Evolutionary conservation across 164 flowering plant genomes (phyloP).

Genomic region (Brasenia schreberi): DNA sequence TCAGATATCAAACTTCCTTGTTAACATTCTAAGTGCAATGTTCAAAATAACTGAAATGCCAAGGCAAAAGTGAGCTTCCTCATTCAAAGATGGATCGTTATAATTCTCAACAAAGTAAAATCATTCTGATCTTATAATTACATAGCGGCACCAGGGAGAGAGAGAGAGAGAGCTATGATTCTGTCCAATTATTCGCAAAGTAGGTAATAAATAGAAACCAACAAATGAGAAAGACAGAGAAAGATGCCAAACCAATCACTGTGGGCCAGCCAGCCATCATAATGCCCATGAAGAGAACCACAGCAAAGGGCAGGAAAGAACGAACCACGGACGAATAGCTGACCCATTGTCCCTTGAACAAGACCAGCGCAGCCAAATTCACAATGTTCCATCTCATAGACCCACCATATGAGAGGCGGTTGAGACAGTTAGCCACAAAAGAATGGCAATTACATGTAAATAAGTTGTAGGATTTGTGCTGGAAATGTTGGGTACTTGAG

Average conservation of each 20-base stretch:
- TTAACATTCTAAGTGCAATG: too few relatives aligned
- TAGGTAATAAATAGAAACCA: conserved; percentile 84
- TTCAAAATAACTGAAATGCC: too few relatives aligned
- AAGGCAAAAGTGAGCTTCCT: too few relatives aligned
- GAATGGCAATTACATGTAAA: conserved; percentile 97
- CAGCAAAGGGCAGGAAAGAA: conserved; percentile 51
- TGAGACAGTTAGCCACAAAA: conserved; percentile 74
- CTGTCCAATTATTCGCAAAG: conserved; percentile 57
- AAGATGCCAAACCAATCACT: conserved; percentile 33
- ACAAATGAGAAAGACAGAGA: conserved; percentile 39
- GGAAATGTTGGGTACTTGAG: conserved; percentile 76
- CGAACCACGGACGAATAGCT: conserved; percentile 29
- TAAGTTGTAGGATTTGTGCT: conserved; percentile 69
- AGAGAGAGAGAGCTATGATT: conserved; percentile 15
- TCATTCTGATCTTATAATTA: too few relatives aligned
- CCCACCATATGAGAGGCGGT: conserved; percentile 44
- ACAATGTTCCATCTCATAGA: conserved; percentile 83
- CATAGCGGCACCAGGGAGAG: too few relatives aligned
- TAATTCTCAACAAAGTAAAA: too few relatives aligned
- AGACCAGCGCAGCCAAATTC: conserved; percentile 60
- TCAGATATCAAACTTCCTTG: too few relatives aligned
- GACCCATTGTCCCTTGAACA: conserved; percentile 79
- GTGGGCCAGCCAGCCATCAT: conserved; percentile 46
- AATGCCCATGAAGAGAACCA: conserved; percentile 43
- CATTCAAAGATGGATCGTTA: too few relatives aligned